Conservation (phyloP, 2,329 filamentous ascomycete genomes). For the Penicillium janthinellum region DNA sequence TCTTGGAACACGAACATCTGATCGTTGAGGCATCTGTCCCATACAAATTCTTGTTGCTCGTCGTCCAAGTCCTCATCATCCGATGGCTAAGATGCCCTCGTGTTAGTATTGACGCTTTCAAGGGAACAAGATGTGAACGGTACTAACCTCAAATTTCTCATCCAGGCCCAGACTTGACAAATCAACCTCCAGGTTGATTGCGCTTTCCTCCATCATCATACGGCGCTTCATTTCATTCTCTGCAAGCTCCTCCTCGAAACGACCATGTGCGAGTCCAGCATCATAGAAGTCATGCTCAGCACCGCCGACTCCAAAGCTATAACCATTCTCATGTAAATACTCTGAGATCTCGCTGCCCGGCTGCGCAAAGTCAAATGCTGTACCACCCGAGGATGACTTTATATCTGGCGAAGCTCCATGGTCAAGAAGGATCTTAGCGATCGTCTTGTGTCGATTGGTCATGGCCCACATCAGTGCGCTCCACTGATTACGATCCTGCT, state of each 20-base stretch:
- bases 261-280: conserved; percentile 85
- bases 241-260: conserved; percentile 95
- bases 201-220: conserved; percentile 98
- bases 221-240: conserved; percentile 93
- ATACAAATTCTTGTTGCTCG: conserved; percentile 92
- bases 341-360: conserved; percentile 96
- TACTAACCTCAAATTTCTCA: conserved; percentile 82
- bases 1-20: conserved; percentile 99
- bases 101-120: not conserved
- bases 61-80: conserved; percentile 88
- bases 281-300: conserved; percentile 84
- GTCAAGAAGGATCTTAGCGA: conserved; percentile 89
- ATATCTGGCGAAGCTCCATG: conserved; percentile 94
- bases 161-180: conserved; percentile 93
- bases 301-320: conserved; percentile 56
- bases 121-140: not conserved
- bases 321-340: conserved; percentile 92
- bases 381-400: conserved; percentile 90
- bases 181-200: conserved; percentile 93
- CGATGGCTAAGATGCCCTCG: conserved; percentile 44
- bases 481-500: conserved; percentile 95
- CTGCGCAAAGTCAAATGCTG: conserved; percentile 92
- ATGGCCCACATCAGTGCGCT: conserved; percentile 99
- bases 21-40: conserved; percentile 90
- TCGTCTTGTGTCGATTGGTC: conserved; percentile 96